Evolutionary conservation across 225 moss, liverwort and hornwort species (phyloP).

Genomic region (Pseudisothecium myosuroides): DNA sequence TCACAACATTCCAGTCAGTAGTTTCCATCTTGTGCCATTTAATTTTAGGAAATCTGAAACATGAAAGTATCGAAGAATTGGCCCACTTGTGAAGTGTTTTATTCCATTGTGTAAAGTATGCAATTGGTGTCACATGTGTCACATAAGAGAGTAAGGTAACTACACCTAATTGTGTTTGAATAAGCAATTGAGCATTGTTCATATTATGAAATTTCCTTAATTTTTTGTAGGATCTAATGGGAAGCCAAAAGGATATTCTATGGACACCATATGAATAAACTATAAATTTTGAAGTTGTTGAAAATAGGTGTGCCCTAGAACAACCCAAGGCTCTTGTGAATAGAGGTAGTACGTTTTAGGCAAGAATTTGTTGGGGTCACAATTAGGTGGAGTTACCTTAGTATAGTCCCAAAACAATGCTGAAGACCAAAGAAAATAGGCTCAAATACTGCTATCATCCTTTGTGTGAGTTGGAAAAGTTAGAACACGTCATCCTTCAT

Average conservation of each 20-base stretch:
- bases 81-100: neutral
- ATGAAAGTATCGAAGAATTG: neutral
- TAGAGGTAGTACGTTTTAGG: neutral
- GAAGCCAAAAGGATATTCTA: neutral
- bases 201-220: neutral
- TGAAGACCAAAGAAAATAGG: neutral
- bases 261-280: neutral
- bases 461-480: neutral
- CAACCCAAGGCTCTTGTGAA: neutral
- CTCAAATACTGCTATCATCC: neutral
- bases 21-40: neutral
- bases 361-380: neutral
- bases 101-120: neutral
- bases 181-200: neutral
- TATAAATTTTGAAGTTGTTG: neutral
- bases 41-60: neutral
- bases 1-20: neutral
- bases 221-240: neutral
- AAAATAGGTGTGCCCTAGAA: neutral
- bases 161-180: neutral
- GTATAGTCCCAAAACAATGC: neutral
- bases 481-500: neutral
- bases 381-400: neutral
- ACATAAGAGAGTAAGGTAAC: neutral
- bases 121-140: neutral